Evolutionary conservation across 75 land plant genomes (phyloP).

Genomic region (Larix kaempferi): DNA sequence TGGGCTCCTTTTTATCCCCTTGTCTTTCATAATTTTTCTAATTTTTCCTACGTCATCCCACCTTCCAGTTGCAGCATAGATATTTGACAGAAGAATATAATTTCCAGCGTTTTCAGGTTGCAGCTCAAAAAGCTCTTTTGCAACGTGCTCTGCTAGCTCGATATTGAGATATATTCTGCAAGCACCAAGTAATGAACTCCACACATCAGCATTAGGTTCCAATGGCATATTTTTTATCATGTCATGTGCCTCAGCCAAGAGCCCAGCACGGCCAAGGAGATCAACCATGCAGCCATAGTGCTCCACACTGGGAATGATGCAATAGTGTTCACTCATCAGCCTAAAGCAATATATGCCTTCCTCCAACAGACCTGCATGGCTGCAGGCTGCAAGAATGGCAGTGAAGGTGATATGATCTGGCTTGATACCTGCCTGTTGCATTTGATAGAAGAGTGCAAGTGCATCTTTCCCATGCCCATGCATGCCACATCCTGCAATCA

Average conservation of each 20-base stretch:
- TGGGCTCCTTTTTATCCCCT: background rate
- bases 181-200: background rate
- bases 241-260: background rate
- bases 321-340: background rate
- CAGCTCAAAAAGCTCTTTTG: background rate
- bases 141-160: background rate
- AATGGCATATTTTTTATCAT: background rate
- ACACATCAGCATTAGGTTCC: background rate
- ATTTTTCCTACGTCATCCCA: background rate
- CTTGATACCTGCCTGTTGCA: slow-evolving; percentile 19
- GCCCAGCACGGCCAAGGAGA: background rate
- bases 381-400: background rate
- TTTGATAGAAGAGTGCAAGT: slow-evolving; percentile 16
- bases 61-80: background rate
- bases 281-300: slow-evolving; percentile 2
- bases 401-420: background rate
- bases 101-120: background rate
- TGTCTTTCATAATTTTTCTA: background rate
- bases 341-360: background rate
- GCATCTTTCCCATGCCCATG: slow-evolving; percentile 16
- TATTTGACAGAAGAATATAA: background rate
- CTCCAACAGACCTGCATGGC: background rate
- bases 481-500: slow-evolving; percentile 34
- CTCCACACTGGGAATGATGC: background rate
- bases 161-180: background rate